phyloP scores from a whole-genome alignment of 768 basidiomycete genomes.

The Leucocoprinus leucothites region DNA sequence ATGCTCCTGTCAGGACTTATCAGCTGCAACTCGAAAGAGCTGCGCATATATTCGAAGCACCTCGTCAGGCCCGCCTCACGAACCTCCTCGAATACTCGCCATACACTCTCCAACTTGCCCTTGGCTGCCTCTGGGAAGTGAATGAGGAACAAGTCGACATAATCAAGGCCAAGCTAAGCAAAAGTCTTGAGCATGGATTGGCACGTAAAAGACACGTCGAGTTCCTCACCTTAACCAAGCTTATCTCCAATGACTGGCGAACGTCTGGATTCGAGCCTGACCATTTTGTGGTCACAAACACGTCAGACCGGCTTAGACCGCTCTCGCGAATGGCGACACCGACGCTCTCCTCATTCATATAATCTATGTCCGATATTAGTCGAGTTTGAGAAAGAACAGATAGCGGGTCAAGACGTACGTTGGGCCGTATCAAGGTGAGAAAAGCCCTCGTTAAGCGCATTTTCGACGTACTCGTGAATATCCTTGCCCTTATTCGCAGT shows the following conservation, averaged over 20 bases:
- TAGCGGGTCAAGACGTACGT: slow-evolving; percentile 26
- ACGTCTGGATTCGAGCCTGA: slow-evolving; percentile 29
- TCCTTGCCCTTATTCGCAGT: slow-evolving; percentile 42
- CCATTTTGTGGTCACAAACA: slow-evolving; percentile 60
- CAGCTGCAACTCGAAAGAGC: neutral
- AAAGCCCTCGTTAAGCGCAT: slow-evolving; percentile 60
- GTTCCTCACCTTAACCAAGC: slow-evolving; percentile 48
- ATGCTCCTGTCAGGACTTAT: slow-evolving; percentile 48
- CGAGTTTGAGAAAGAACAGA: neutral
- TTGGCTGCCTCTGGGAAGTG: slow-evolving; percentile 40
- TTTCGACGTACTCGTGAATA: slow-evolving; percentile 49
- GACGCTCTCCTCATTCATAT: slow-evolving; percentile 34
- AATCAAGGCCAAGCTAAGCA: slow-evolving; percentile 53
- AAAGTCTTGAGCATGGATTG: neutral
- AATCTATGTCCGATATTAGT: slow-evolving; percentile 23
- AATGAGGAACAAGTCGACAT: slow-evolving; percentile 71
- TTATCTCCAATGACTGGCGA: slow-evolving; percentile 38
- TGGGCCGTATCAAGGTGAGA: slow-evolving; percentile 64
- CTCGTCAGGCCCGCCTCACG: slow-evolving; percentile 41
- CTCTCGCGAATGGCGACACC: slow-evolving; percentile 28
- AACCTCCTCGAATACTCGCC: slow-evolving; percentile 57
- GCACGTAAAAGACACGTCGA: neutral
- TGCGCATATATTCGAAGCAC: slow-evolving; percentile 21
- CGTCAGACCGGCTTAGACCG: slow-evolving; percentile 38
- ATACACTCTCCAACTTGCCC: slow-evolving; percentile 35